phyloP scores from a whole-genome alignment of 805 yeast species.

The Candida nanaspora region DNA sequence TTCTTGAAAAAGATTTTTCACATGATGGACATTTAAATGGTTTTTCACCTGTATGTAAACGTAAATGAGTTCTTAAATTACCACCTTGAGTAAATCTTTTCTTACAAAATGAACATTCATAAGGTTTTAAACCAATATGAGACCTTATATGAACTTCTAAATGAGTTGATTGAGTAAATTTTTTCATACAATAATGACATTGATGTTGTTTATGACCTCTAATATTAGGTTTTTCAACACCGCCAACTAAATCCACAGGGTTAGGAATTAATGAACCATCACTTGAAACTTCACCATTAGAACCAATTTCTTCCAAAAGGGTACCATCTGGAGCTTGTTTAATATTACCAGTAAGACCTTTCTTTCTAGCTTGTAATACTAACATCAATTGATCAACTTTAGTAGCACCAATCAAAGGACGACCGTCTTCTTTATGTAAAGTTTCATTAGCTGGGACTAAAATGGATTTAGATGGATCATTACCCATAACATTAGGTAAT shows the following conservation, averaged over 20 bases:
- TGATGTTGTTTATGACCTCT: slow-evolving; percentile 48
- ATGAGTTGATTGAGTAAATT: slow-evolving; percentile 86
- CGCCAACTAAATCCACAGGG: slow-evolving; percentile 66
- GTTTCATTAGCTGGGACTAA: slow-evolving; percentile 42
- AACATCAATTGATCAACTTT: slow-evolving; percentile 89
- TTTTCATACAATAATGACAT: slow-evolving; percentile 72
- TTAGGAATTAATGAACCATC: slow-evolving; percentile 41
- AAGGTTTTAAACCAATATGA: slow-evolving; percentile 83
- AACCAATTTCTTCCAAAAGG: slow-evolving; percentile 39
- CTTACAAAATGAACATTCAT: slow-evolving; percentile 69
- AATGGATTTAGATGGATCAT: not conserved
- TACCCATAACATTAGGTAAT: not conserved
- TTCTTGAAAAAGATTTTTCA: slow-evolving; percentile 71
- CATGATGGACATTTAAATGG: slow-evolving; percentile 81
- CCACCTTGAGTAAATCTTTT: slow-evolving; percentile 89
- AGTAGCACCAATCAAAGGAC: slow-evolving; percentile 77
- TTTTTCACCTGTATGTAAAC: slow-evolving; percentile 88
- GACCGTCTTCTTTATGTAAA: slow-evolving; percentile 48
- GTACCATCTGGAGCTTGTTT: slow-evolving; percentile 66
- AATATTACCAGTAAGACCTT: slow-evolving; percentile 60
- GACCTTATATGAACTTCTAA: slow-evolving; percentile 83
- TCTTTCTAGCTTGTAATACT: slow-evolving; percentile 81
- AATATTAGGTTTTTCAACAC: slow-evolving; percentile 57
- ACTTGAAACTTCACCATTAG: slow-evolving; percentile 2
- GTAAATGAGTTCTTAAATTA: slow-evolving; percentile 73